Base-by-base conservation (phyloP, 345 rosid species). In the Eucalyptus cloeziana region DNA sequence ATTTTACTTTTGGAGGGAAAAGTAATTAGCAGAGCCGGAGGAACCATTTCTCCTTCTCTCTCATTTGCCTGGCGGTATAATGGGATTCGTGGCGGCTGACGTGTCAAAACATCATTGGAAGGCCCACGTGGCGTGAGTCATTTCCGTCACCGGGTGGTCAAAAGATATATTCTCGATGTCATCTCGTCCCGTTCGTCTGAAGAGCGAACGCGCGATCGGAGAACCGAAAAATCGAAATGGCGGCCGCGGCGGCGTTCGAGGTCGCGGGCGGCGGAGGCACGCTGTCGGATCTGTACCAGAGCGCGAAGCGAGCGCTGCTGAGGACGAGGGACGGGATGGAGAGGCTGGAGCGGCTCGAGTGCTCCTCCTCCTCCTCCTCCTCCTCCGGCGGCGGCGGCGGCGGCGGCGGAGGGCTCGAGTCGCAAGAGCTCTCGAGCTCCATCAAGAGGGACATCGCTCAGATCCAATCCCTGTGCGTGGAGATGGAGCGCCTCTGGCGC, bases 401-500 rank as follows among this genome's bases (percentile, higher is more conserved):
- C n/a, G 89, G 95, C 43, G 91, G 49, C 69, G 92, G 94, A 24
- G 95, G 94, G 16, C 89, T 93, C 64, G 98, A 96, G 92, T 95
- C 96, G 40, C 96, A 96, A 30, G 98, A 95, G 88, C 97, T 97
- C 6, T 90, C 95, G 16, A 92, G 91, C 89, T 92, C 97, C 85
- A 93, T 96, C 50, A 95, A 96, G 92, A 95, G 93, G 15, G 98
- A 96, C 85, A 94, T 97, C 49, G 89, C 95, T 51, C 96, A 95
- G 92, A 93, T 96, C 92, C 96, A 92, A 83, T 94, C 96, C 88
- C 93, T 95, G 27, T 96, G 98, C 91, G 91, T 93, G 81, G 96
- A 93, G 64, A 95, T 97, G 99, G 98, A 96, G 30, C 93, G 92
- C 88, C 95, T 96, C 83, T 97, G 98, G 98, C 98, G 96, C 49